These are phyloP conservation scores for Pelargonium myrrhifolium DNA, from an alignment of 441 rosid genomes.

Conservation along the genomic window DNA sequence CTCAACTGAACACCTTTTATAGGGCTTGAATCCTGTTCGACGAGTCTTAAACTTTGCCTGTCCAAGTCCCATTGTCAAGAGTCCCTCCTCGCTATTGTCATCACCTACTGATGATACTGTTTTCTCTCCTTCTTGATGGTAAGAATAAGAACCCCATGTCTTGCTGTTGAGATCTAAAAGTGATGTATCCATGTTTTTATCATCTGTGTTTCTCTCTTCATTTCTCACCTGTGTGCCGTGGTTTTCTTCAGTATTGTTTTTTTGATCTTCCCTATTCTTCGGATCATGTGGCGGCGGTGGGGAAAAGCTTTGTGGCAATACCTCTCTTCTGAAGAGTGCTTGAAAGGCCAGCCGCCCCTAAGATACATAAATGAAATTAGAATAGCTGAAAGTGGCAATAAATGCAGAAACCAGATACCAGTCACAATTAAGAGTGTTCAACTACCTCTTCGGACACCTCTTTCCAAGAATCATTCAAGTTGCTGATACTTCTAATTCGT, in stretches of 20 bases:
- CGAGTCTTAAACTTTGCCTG: conserved; percentile 45
- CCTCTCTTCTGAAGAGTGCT: conserved; percentile 80
- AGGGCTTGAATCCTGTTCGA: conserved; percentile 86
- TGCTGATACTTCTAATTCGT: conserved; percentile 48
- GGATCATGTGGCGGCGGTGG: conserved; percentile 34
- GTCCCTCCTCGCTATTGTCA: conserved; percentile 30
- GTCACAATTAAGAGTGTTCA: background rate
- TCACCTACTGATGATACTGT: conserved; percentile 17
- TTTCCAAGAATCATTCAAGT: conserved; percentile 63
- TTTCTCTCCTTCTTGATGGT: conserved; percentile 38
- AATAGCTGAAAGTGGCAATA: conserved; percentile 2
- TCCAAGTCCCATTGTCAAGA: conserved; percentile 53
- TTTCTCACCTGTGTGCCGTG: conserved; percentile 7
- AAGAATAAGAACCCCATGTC: conserved; percentile 21
- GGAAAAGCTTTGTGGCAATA: conserved; percentile 86
- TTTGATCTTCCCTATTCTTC: conserved; percentile 26
- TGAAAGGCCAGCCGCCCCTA: conserved; percentile 88
- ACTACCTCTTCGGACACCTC: conserved; percentile 85
- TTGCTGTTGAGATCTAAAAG: conserved; percentile 45
- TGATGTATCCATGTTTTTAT: conserved; percentile 27
- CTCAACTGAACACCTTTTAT: conserved; percentile 86
- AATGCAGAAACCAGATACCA: conserved; percentile 5
- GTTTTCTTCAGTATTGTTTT: conserved; percentile 27
- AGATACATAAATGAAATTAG: conserved; percentile 11
- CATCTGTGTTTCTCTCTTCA: conserved; percentile 14